Base-by-base conservation (phyloP, 1,284 basidiomycete genomes). In the Ceratobasidium sp. region DNA sequence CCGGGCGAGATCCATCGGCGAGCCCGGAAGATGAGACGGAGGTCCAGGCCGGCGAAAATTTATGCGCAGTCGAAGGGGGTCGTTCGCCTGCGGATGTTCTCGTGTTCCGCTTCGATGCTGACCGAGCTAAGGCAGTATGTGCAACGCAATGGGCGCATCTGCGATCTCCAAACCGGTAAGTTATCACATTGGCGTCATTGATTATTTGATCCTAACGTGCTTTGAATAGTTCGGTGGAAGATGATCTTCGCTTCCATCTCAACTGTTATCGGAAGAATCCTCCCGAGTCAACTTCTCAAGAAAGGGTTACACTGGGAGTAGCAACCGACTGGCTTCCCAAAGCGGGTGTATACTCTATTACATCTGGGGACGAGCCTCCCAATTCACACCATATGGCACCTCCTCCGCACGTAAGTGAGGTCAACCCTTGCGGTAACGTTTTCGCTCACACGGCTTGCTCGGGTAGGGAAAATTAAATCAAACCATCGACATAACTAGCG, bases 251-350 rank as follows among this genome's bases (percentile, higher is more conserved):
- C 66, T 69, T 69, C 66, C 66, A 69, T 69, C 66, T 69, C 38
- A 69, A 69, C 18, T 69, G 66, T 58, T 69, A 69, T 69, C 66
- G 66, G 66, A 69, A 69, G 66, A 69, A 69, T 23, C 66, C 66
- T 8, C 66, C 66, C 26, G 66, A 69, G n/a, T 43, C 66, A 14
- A 43, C 50, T 69, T 69, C 66, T 18, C 52, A 52, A 46, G 66
- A 69, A n/a, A 52, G 66, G 46, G 66, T 69, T 21, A 69, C 66
- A 8, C 38, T 69, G 6, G 66, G 66, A 7, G 66, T 69, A 13
- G 66, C 66, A 46, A 69, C 66, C 23, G 66, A 69, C 43, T 69
- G 66, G 66, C 66, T 69, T 58, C 66, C 66, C 52, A 69, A 69
- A 43, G 66, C 66, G 6, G 66, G 66, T 18, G 66, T 69, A 21